Conservation (phyloP, 306 rosid genomes). For the Pueraria montana region DNA sequence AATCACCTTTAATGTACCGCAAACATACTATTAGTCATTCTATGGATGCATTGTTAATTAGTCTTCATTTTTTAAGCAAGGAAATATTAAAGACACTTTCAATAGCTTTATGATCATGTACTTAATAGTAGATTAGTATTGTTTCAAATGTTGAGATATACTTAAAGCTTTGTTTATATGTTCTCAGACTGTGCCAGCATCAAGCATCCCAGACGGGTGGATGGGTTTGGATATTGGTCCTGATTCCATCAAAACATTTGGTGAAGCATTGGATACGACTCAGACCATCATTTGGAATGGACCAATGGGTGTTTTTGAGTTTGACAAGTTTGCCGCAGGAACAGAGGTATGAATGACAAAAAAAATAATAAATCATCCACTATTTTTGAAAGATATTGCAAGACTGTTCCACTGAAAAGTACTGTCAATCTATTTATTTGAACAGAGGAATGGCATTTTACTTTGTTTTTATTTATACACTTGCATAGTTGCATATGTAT, state of each 20-base stretch:
- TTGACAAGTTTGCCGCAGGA: conserved; percentile 87
- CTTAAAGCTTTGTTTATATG: conserved; percentile 22
- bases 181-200: conserved; percentile 80
- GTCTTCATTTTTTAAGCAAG: background rate
- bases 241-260: conserved; percentile 83
- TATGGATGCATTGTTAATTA: background rate
- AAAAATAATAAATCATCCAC: background rate
- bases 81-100: conserved; percentile 5
- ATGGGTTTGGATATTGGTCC: conserved; percentile 99
- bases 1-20: too few species aligned
- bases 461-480: too few species aligned
- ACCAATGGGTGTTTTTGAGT: conserved; percentile 99
- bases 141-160: conserved; percentile 2
- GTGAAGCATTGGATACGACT: conserved; percentile 73
- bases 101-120: background rate
- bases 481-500: too few species aligned
- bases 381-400: background rate
- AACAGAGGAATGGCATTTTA: too few species aligned
- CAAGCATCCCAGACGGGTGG: conserved; percentile 92
- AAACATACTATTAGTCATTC: too few species aligned
- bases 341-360: conserved; percentile 69
- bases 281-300: conserved; percentile 94
- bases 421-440: background rate
- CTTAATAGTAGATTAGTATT: background rate
- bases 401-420: background rate